These are phyloP conservation scores for Citrullus colocynthis DNA, from an alignment of 306 rosid genomes.

Conservation along the genomic window DNA sequence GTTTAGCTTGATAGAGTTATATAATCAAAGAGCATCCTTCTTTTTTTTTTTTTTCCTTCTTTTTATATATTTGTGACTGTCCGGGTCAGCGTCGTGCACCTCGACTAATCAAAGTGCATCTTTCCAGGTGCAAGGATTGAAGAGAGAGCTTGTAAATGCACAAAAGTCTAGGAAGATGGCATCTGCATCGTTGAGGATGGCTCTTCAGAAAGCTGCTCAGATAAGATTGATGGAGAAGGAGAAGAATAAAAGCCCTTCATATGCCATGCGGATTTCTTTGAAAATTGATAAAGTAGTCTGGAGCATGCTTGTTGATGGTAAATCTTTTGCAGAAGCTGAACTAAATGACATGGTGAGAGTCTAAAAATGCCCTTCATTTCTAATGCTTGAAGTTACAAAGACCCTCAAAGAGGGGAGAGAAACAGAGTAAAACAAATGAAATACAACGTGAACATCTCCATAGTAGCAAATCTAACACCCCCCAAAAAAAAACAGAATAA, in stretches of 20 bases:
- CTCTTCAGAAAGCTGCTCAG: slow-evolving; percentile 88
- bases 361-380: not conserved
- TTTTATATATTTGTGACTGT: too few relatives aligned
- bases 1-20: not conserved
- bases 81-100: too few relatives aligned
- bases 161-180: slow-evolving; percentile 77
- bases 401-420: too few relatives aligned
- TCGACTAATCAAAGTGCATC: not conserved
- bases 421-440: too few relatives aligned
- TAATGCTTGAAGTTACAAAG: too few relatives aligned
- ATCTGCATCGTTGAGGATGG: slow-evolving; percentile 67
- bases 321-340: slow-evolving; percentile 97
- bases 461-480: too few relatives aligned
- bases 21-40: slow-evolving; percentile 8
- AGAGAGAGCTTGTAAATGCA: slow-evolving; percentile 66
- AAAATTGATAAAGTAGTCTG: slow-evolving; percentile 85
- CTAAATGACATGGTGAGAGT: slow-evolving; percentile 88
- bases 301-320: slow-evolving; percentile 98
- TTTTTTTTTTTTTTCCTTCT: too few relatives aligned
- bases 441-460: too few relatives aligned
- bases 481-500: too few relatives aligned
- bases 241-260: slow-evolving; percentile 94
- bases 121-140: slow-evolving; percentile 82
- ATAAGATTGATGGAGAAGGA: slow-evolving; percentile 82
- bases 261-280: slow-evolving; percentile 94